These are phyloP conservation scores for Polysphondylium violaceum DNA, from an alignment of 78 protist genomes.

Conservation along the genomic window DNA sequence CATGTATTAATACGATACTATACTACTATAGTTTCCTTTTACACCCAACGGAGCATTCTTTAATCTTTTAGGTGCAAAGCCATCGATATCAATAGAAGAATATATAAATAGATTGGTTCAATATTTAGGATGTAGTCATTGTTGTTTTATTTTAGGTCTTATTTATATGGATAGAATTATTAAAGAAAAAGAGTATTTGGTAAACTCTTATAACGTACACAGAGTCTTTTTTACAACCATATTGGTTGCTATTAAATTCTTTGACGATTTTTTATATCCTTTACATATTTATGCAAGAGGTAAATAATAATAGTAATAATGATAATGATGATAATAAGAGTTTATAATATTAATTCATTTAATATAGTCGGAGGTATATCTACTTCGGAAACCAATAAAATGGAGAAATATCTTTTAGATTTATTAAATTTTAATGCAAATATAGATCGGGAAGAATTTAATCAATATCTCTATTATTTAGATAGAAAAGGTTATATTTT, in stretches of 20 bases:
- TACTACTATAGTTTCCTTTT: no score
- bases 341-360: background rate
- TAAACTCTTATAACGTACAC: constrained; percentile 44
- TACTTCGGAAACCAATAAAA: constrained; percentile 10
- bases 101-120: constrained; percentile 24
- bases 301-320: background rate
- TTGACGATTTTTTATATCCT: constrained; percentile 62
- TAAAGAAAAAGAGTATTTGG: background rate
- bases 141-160: constrained; percentile 42
- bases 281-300: constrained; percentile 52
- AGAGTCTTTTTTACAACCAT: constrained; percentile 42
- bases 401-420: constrained; percentile 35
- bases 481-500: constrained; percentile 39
- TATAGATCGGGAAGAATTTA: background rate
- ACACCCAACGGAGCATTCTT: constrained; percentile 26
- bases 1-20: background rate
- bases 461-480: constrained; percentile 6
- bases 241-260: constrained; percentile 50
- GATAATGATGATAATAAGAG: background rate
- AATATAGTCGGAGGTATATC: constrained; percentile 64
- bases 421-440: constrained; percentile 47
- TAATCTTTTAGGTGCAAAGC: constrained; percentile 49
- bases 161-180: constrained; percentile 53
- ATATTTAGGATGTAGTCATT: constrained; percentile 61
- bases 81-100: constrained; percentile 38